Conservation (phyloP, 495 filamentous ascomycete genomes). For the Neurospora sp. region DNA sequence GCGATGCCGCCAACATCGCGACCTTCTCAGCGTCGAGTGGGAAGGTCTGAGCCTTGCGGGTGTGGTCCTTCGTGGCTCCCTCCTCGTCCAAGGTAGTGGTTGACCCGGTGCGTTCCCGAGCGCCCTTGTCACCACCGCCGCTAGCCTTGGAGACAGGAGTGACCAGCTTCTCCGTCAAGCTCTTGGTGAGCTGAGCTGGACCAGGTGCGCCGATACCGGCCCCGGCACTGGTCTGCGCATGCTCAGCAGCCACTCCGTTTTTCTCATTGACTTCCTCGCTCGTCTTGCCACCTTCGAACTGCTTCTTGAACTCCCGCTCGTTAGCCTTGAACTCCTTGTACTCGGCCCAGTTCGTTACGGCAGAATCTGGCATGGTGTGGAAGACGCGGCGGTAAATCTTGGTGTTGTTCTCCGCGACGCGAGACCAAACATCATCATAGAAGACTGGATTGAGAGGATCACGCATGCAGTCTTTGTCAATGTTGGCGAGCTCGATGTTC, state of each 20-base stretch:
- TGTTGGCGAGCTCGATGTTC: slow-evolving; percentile 50
- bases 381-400: slow-evolving; percentile 88
- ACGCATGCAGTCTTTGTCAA: slow-evolving; percentile 48
- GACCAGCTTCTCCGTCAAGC: slow-evolving; percentile 9
- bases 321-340: slow-evolving; percentile 85
- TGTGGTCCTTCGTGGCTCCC: not conserved
- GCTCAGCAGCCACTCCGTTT: slow-evolving; percentile 4
- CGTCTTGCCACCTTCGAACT: slow-evolving; percentile 36
- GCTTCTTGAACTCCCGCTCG: slow-evolving; percentile 64
- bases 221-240: slow-evolving; percentile 10
- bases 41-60: not conserved
- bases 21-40: not conserved
- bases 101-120: not conserved
- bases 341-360: slow-evolving; percentile 87
- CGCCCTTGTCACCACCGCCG: not conserved
- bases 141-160: not conserved
- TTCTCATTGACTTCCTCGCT: slow-evolving; percentile 28
- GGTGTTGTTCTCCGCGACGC: slow-evolving; percentile 90
- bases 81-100: slow-evolving; percentile 14
- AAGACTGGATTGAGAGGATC: slow-evolving; percentile 80
- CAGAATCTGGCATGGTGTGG: slow-evolving; percentile 91
- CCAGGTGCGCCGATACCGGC: slow-evolving; percentile 24
- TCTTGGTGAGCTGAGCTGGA: slow-evolving; percentile 8
- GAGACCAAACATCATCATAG: slow-evolving; percentile 78
- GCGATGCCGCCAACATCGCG: not conserved